Evolutionary conservation across 2,329 filamentous ascomycete genomes (phyloP).

Genomic region (Sclerotinia borealis): DNA sequence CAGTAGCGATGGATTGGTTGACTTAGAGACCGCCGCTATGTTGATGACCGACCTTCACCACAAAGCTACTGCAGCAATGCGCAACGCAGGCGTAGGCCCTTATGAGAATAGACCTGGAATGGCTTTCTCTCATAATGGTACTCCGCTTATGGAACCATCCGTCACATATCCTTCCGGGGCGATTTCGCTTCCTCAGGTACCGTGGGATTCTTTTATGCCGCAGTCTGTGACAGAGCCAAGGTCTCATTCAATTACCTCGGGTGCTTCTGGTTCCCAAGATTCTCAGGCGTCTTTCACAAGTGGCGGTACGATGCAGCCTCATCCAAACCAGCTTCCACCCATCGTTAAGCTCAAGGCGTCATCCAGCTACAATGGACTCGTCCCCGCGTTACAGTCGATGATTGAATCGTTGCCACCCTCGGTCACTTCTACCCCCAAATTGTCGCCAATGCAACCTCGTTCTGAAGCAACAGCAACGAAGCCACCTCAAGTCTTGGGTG

Average conservation of each 20-base stretch:
- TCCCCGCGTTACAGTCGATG: constrained; percentile 64
- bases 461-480: constrained; percentile 48
- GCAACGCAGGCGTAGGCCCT: constrained; percentile 44
- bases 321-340: constrained; percentile 58
- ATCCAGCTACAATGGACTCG: constrained; percentile 51
- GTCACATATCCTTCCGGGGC: constrained; percentile 72
- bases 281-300: constrained; percentile 58
- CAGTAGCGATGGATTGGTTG: constrained; percentile 83
- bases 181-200: constrained; percentile 77
- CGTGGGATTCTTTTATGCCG: constrained; percentile 85
- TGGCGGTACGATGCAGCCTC: constrained; percentile 50
- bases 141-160: constrained; percentile 69
- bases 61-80: constrained; percentile 76
- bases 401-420: constrained; percentile 65
- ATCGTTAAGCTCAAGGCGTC: constrained; percentile 57
- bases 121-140: constrained; percentile 65
- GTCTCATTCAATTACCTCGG: constrained; percentile 66
- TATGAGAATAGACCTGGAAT: constrained; percentile 56
- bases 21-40: constrained; percentile 96
- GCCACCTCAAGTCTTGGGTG: constrained; percentile 74
- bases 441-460: constrained; percentile 65
- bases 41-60: constrained; percentile 97
- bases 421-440: constrained; percentile 62
- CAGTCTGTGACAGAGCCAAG: constrained; percentile 65
- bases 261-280: constrained; percentile 62